These are phyloP conservation scores for Corynascus novoguineensis DNA, from an alignment of 495 filamentous ascomycete species.

Conservation along the genomic window DNA sequence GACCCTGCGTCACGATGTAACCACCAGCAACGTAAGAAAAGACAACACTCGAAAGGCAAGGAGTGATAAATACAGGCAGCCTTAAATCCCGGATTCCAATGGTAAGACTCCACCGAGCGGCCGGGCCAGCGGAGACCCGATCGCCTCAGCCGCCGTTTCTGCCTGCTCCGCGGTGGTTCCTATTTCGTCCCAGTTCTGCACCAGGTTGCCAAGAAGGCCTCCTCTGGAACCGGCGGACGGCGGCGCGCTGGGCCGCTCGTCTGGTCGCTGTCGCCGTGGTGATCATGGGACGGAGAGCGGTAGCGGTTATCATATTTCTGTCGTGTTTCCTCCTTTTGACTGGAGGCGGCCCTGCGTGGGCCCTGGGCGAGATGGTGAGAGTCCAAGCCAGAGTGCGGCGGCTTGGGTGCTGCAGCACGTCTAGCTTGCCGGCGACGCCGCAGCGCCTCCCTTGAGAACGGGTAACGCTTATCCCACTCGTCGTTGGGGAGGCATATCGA, in stretches of 20 bases:
- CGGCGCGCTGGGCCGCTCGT: not conserved
- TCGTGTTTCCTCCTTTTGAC: too few relatives aligned
- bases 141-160: not conserved
- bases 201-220: not conserved
- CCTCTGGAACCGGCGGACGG: constrained; percentile 3
- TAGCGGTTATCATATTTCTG: not conserved
- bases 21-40: too few relatives aligned
- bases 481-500: constrained; percentile 11
- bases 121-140: not conserved
- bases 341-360: too few relatives aligned
- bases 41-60: too few relatives aligned
- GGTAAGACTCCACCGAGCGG: too few relatives aligned
- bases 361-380: constrained; percentile 1
- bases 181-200: not conserved
- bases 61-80: too few relatives aligned
- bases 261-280: not conserved
- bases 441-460: constrained; percentile 1
- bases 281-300: not conserved
- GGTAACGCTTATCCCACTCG: constrained; percentile 13
- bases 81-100: too few relatives aligned
- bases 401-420: not conserved
- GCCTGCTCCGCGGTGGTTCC: not conserved
- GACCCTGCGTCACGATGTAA: too few relatives aligned
- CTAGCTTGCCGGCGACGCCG: not conserved
- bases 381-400: constrained; percentile 2